phyloP scores from a whole-genome alignment of 2,329 filamentous ascomycete genomes.

The Coccinonectria pachysandricola region DNA sequence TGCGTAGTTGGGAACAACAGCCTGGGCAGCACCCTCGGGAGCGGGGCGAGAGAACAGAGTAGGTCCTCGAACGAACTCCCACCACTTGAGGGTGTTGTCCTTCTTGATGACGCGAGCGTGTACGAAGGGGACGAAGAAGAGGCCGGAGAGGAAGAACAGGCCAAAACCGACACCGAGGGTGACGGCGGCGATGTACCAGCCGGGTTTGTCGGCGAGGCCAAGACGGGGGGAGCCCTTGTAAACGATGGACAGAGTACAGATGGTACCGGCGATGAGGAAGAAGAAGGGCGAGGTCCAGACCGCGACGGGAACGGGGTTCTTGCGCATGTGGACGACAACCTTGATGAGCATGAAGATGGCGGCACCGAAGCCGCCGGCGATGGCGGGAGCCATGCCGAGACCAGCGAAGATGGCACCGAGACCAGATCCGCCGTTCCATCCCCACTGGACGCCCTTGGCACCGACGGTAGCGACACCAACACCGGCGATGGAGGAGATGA shows the following conservation, averaged over 20 bases:
- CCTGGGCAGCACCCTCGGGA: slow-evolving; percentile 40
- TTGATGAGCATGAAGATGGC: slow-evolving; percentile 59
- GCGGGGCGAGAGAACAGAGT: slow-evolving; percentile 51
- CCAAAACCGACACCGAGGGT: slow-evolving; percentile 54
- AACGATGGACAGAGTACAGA: slow-evolving; percentile 68
- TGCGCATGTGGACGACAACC: slow-evolving; percentile 57
- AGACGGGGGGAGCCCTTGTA: slow-evolving; percentile 63
- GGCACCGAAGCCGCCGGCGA: slow-evolving; percentile 55
- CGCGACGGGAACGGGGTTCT: slow-evolving; percentile 61
- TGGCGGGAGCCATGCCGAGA: slow-evolving; percentile 59
- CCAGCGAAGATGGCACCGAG: slow-evolving; percentile 64
- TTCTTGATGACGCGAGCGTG: slow-evolving; percentile 58
- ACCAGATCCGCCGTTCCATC: slow-evolving; percentile 58
- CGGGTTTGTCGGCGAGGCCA: slow-evolving; percentile 38
- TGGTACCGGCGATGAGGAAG: slow-evolving; percentile 64
- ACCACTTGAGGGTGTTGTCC: slow-evolving; percentile 55
- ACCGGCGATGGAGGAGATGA: slow-evolving; percentile 58
- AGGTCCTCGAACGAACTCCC: slow-evolving; percentile 51
- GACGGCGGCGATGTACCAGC: slow-evolving; percentile 56
- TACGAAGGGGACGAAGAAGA: slow-evolving; percentile 67
- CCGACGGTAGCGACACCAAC: slow-evolving; percentile 59
- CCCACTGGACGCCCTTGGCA: slow-evolving; percentile 53
- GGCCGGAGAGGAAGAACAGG: slow-evolving; percentile 44
- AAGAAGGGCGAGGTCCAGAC: slow-evolving; percentile 65
- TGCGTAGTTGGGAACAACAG: slow-evolving; percentile 63